A percentile compares a stretch with the other conserved stretches of the same genome.
These are phyloP conservation scores for Lactarius pseudohatsudake DNA, from an alignment of 768 basidiomycete species.

Conservation along the genomic window DNA sequence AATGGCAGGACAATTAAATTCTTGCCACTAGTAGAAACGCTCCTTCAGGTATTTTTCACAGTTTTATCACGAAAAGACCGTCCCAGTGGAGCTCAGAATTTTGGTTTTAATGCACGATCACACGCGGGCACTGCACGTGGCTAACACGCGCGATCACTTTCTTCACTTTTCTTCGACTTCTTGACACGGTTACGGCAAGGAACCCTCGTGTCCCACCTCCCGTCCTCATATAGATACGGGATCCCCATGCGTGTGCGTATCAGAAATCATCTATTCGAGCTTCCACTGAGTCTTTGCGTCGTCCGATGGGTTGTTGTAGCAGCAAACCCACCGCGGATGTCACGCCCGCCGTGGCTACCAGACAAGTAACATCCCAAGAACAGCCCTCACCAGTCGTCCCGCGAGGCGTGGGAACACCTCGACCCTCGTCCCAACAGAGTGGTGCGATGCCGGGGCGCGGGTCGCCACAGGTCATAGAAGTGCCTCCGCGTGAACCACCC, in stretches of 20 bases:
- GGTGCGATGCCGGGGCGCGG: background rate
- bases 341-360: accelerated
- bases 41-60: no score
- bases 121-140: no score
- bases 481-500: background rate
- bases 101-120: no score
- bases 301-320: background rate
- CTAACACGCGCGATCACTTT: no score
- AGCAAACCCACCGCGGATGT: background rate
- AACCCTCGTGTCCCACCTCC: no score
- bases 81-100: no score
- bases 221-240: background rate
- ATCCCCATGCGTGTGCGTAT: background rate
- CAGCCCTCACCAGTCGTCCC: background rate
- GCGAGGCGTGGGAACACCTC: background rate
- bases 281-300: background rate
- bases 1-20: no score
- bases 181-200: no score
- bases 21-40: no score
- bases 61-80: no score
- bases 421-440: background rate
- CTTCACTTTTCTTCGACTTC: no score
- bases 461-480: background rate
- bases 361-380: background rate
- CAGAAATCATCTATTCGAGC: background rate